Evolutionary conservation across 73 alveolate genomes (phyloP).

Genomic region (Paramecium pentaurelia): DNA sequence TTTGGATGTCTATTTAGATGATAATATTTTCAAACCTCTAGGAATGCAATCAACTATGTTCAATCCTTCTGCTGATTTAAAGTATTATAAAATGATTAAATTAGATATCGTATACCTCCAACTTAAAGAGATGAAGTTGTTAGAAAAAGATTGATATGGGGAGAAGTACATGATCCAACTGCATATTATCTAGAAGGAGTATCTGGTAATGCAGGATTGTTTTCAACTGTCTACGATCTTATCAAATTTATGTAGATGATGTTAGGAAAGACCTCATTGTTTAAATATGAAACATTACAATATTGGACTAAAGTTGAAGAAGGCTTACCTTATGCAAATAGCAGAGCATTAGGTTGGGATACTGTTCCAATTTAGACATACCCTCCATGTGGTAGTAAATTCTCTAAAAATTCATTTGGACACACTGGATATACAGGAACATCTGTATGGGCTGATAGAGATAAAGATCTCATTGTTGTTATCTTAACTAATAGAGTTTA

Average conservation of each 20-base stretch:
- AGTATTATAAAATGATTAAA: neutral
- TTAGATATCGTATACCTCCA: conserved; percentile 45
- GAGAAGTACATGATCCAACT: conserved; percentile 65
- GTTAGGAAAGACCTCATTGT: conserved; percentile 34
- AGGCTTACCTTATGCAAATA: conserved; percentile 32
- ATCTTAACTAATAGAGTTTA: conserved; percentile 58
- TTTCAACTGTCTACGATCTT: conserved; percentile 56
- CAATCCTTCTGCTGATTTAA: conserved; percentile 36
- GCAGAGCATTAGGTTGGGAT: conserved; percentile 63
- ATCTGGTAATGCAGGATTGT: conserved; percentile 64
- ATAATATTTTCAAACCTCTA: conserved; percentile 39
- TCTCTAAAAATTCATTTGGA: conserved; percentile 48
- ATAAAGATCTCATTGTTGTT: conserved; percentile 42
- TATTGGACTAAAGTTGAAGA: conserved; percentile 31
- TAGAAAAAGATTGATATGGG: conserved; percentile 38
- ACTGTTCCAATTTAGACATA: conserved; percentile 50
- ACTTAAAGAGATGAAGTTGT: conserved; percentile 18
- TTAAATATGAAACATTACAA: conserved; percentile 23
- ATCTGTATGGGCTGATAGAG: conserved; percentile 63
- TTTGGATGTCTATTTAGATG: conserved; percentile 11
- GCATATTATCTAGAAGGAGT: conserved; percentile 62
- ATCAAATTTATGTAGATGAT: conserved; percentile 57
- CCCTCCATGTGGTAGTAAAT: conserved; percentile 58
- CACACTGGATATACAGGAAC: conserved; percentile 64
- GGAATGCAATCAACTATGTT: conserved; percentile 50